Evolutionary conservation across 306 rosid genomes (phyloP), one percentile per base, ranked within the genome.

Genomic region (Mucuna pruriens): DNA sequence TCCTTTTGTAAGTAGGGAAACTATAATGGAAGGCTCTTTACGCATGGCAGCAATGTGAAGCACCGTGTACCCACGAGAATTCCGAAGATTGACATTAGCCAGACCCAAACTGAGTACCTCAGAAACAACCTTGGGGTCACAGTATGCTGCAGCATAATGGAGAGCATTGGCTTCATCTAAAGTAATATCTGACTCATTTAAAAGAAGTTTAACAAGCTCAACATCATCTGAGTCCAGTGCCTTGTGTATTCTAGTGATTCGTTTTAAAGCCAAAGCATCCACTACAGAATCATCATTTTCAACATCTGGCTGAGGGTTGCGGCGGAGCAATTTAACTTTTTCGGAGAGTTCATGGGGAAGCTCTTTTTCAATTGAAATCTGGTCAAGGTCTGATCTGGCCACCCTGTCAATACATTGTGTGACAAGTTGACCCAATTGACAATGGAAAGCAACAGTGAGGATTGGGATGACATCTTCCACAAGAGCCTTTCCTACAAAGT

Each of bases 41-140:
- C 99, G 97, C 89, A 92, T 91, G 42, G 99, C 97, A 64, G 98
- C 97, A 75, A 94, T 78, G 79, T 96, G 99, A 78, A 96, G 97
- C 38, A 90, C 91, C 0, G 98, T 86, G 77, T 90, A 89, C 4
- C 97, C 97, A 23, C 92, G 89, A 61, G 90, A 38, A 68, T 92
- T 92, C 23, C 83, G 85, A 78, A 87, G 98, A 69, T 90, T 89
- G 81, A 89, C 82, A 84, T 90, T 82, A n/a, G 94, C 98, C 69
- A 80, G 46, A 51, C 69, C 86, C 75, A 96, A 77, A 83, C 86
- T 63, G 48, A 96, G 97, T 44, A 93, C 88, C 82, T 89, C 97
- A n/a, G 90, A 88, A 75, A 96, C 93, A 68, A 96, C 90, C 90
- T 94, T 96, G 22, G 97, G 94, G 85, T 96, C 99, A 80, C 99